Percentiles rank a stretch among this genome's conserved stretches.
phyloP scores from a whole-genome alignment of 2,329 filamentous ascomycete species.

The Graphiopsis chlorocephala region DNA sequence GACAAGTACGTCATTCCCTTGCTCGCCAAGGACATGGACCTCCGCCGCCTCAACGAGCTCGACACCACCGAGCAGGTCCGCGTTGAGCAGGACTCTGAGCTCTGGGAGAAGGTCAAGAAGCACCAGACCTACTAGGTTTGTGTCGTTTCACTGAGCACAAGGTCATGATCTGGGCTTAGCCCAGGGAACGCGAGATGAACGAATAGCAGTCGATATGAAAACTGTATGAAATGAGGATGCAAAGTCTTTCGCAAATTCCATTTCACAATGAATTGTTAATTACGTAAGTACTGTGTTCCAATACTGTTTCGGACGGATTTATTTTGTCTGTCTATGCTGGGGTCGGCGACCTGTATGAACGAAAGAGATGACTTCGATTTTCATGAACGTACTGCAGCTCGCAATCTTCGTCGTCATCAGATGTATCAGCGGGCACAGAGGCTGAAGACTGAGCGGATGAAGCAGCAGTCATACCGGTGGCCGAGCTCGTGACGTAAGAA shows the following conservation, averaged over 20 bases:
- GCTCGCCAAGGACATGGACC: conserved; percentile 66
- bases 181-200: neutral
- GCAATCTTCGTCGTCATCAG: conserved; percentile 17
- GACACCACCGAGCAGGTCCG: conserved; percentile 50
- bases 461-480: conserved; percentile 2
- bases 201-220: neutral
- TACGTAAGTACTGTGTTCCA: neutral
- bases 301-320: neutral
- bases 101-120: conserved; percentile 37
- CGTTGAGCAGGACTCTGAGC: conserved; percentile 32
- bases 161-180: neutral
- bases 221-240: neutral
- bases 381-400: conserved; percentile 25
- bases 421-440: neutral
- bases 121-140: conserved; percentile 29
- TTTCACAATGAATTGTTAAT: neutral
- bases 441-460: conserved; percentile 8
- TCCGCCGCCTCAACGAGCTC: conserved; percentile 65
- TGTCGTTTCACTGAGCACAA: neutral
- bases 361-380: conserved; percentile 1
- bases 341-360: neutral
- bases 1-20: conserved; percentile 70
- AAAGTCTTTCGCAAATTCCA: neutral
- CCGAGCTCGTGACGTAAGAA: conserved; percentile 1
- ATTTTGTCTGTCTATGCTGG: neutral